phyloP scores from a whole-genome alignment of 345 rosid species.

The Rhodamnia rubescens region DNA sequence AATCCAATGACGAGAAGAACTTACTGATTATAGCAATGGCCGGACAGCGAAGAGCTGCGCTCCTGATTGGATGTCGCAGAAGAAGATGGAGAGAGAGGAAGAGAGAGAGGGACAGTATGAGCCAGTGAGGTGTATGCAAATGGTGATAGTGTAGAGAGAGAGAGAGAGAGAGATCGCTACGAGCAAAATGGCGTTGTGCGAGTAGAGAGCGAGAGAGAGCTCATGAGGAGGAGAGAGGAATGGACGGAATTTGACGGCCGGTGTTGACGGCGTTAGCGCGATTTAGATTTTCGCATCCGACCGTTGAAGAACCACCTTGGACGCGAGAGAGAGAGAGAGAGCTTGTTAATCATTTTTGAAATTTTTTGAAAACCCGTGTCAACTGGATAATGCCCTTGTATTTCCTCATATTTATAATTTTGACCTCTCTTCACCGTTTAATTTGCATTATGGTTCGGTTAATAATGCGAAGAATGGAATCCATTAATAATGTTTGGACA shows the following conservation, averaged over 20 bases:
- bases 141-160: background rate
- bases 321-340: background rate
- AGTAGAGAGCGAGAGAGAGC: background rate
- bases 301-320: conserved; percentile 1
- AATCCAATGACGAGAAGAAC: background rate
- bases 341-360: background rate
- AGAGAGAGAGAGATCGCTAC: background rate
- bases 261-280: background rate
- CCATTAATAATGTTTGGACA: background rate
- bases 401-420: background rate
- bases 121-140: background rate
- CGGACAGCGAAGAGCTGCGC: background rate
- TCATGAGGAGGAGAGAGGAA: background rate
- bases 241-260: background rate
- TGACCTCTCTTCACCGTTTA: background rate
- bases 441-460: background rate
- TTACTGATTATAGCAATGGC: background rate
- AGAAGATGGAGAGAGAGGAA: background rate
- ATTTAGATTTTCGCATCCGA: background rate
- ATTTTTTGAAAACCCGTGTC: background rate
- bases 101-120: background rate
- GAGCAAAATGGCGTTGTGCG: background rate
- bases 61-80: background rate
- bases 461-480: background rate
- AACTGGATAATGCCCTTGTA: background rate